A percentile compares a stretch with the other conserved stretches of the same genome.
phyloP scores from a whole-genome alignment of 2,329 filamentous ascomycete genomes.

The Alternaria hordeiaustralica region DNA sequence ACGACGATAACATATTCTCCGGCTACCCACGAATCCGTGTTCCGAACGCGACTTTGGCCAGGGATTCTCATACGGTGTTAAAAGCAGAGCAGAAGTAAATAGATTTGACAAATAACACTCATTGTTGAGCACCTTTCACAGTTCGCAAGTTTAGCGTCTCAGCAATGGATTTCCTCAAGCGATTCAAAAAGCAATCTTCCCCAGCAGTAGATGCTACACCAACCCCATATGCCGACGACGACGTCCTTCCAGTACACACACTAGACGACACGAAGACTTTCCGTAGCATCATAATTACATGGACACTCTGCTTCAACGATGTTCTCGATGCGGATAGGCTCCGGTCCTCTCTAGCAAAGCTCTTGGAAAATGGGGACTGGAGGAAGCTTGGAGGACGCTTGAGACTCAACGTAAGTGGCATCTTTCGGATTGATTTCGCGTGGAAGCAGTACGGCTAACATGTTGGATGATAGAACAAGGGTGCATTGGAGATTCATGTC shows the following conservation, averaged over 20 bases:
- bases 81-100: neutral
- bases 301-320: constrained; percentile 55
- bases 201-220: neutral
- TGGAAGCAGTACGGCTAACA: neutral
- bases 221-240: constrained; percentile 10
- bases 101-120: neutral
- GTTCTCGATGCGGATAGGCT: constrained; percentile 54
- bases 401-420: constrained; percentile 46
- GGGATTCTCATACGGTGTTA: neutral
- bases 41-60: neutral
- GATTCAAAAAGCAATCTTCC: neutral
- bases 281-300: constrained; percentile 20
- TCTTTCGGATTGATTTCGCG: neutral
- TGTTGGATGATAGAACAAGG: constrained; percentile 21
- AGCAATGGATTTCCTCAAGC: neutral
- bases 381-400: constrained; percentile 56
- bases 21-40: neutral
- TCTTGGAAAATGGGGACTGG: constrained; percentile 56
- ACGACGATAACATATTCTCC: neutral
- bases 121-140: neutral
- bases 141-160: neutral
- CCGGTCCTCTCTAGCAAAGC: constrained; percentile 38
- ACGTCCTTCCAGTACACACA: constrained; percentile 25
- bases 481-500: constrained; percentile 50
- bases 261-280: constrained; percentile 26